A percentile compares a stretch with the other conserved stretches of the same genome.
Conservation (phyloP, 2,329 filamentous ascomycete species). For the Apiospora sp. region DNA sequence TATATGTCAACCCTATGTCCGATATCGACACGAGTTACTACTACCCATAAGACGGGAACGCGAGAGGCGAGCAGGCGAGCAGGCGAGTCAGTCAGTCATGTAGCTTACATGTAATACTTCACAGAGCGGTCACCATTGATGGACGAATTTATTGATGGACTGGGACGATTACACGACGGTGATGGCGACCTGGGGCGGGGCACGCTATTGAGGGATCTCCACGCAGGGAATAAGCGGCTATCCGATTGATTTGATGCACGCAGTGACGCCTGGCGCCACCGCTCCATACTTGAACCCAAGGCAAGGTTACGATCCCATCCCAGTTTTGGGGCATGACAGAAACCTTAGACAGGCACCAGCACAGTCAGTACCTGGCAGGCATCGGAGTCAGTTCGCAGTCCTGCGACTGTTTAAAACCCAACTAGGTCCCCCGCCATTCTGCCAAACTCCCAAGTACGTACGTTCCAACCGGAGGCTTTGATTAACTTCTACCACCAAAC, state of each 20-base stretch:
- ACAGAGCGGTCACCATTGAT: neutral
- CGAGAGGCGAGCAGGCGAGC: neutral
- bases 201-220: conserved; percentile 10
- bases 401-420: conserved; percentile 18
- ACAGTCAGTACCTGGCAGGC: conserved; percentile 19
- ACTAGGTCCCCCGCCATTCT: conserved; percentile 15
- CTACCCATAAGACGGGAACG: neutral
- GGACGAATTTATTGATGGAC: neutral
- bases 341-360: conserved; percentile 1
- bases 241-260: conserved; percentile 16
- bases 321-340: conserved; percentile 18
- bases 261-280: conserved; percentile 19
- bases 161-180: conserved; percentile 13
- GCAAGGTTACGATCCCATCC: conserved; percentile 17
- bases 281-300: conserved; percentile 11
- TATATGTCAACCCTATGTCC: neutral
- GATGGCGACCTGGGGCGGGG: conserved; percentile 14
- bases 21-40: neutral
- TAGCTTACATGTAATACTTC: conserved; percentile 10
- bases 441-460: neutral
- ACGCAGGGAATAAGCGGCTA: conserved; percentile 12
- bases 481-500: neutral
- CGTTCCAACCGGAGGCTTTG: conserved; percentile 6
- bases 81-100: conserved; percentile 6
- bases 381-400: neutral